Evolutionary conservation across 1,284 basidiomycete genomes (phyloP).

Genomic region (Ceratobasidium sp.): DNA sequence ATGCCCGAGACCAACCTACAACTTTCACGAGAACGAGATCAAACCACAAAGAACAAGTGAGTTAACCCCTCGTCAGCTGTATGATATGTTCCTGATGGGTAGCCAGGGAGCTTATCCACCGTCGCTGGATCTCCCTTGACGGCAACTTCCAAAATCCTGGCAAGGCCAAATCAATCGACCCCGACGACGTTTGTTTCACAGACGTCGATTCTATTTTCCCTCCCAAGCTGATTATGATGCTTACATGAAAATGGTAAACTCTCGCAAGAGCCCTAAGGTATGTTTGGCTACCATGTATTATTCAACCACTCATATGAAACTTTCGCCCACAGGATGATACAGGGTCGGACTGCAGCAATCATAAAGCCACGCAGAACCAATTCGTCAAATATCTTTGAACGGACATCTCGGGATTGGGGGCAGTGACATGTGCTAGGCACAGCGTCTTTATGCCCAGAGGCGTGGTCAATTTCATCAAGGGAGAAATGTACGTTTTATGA

Average conservation of each 20-base stretch:
- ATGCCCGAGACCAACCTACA: background rate
- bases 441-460: too few species aligned
- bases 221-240: background rate
- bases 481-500: too few species aligned
- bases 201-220: background rate
- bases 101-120: background rate
- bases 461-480: too few species aligned
- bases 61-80: background rate
- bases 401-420: background rate
- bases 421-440: background rate
- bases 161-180: conserved; percentile 3
- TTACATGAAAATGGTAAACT: background rate
- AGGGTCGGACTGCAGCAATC: background rate
- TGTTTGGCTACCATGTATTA: too few species aligned
- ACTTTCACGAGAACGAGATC: conserved; percentile 1
- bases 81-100: background rate
- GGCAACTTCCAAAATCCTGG: conserved; percentile 6
- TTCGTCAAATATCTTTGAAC: background rate
- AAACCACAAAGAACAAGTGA: background rate
- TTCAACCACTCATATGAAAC: too few species aligned
- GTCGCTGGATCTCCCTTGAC: background rate
- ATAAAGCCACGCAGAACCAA: conserved; percentile 1
- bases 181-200: background rate
- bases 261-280: background rate
- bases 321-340: background rate